phyloP scores from a whole-genome alignment of 2,329 filamentous ascomycete genomes.

The Pseudocercospora musae region DNA sequence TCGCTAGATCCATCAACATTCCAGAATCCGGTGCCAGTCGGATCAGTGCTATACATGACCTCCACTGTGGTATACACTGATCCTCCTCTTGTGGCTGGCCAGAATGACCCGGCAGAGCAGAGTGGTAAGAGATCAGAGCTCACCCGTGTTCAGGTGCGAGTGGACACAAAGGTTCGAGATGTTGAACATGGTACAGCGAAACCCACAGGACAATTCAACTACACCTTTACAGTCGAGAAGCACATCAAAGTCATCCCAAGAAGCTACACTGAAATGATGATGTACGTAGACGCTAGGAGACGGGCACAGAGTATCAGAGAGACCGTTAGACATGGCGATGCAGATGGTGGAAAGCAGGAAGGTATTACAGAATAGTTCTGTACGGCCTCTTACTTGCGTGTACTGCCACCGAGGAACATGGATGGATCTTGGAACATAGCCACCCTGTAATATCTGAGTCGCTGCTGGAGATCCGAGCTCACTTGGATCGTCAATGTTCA shows the following conservation, averaged over 20 bases:
- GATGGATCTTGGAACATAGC: no score
- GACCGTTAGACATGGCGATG: conserved; percentile 35
- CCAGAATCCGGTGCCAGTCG: conserved; percentile 71
- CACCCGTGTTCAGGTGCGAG: conserved; percentile 65
- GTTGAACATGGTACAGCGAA: conserved; percentile 67
- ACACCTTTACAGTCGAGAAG: conserved; percentile 66
- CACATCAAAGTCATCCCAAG: conserved; percentile 65
- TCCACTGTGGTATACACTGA: conserved; percentile 71
- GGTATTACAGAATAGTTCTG: conserved; percentile 30
- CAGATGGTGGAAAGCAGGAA: conserved; percentile 29
- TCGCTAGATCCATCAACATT: conserved; percentile 72
- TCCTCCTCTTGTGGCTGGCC: conserved; percentile 47
- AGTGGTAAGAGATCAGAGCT: conserved; percentile 37
- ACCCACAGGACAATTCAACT: conserved; percentile 72
- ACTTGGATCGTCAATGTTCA: background rate
- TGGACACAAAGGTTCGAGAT: conserved; percentile 69
- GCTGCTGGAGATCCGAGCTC: background rate
- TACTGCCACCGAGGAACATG: no score
- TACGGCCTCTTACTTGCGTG: background rate
- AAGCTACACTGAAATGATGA: conserved; percentile 63
- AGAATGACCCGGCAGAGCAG: conserved; percentile 33
- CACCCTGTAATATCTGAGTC: no score
- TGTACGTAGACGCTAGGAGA: conserved; percentile 60
- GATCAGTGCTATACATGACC: conserved; percentile 70
- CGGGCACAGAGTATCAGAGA: conserved; percentile 53